These are phyloP conservation scores for Petunia secreta DNA, from an alignment of 257 asterid species.

Conservation along the genomic window DNA sequence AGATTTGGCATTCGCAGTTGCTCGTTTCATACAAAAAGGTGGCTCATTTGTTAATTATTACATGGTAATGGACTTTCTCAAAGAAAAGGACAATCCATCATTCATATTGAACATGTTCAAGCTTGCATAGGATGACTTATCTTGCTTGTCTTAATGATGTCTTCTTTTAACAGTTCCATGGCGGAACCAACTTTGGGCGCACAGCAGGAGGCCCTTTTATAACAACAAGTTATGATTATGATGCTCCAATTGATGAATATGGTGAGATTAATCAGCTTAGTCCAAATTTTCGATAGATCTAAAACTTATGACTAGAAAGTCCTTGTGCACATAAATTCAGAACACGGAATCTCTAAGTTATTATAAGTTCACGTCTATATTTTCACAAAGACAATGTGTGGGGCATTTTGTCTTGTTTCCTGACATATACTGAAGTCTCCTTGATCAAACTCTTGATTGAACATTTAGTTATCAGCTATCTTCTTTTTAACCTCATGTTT, in stretches of 20 bases:
- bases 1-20: slow-evolving; percentile 78
- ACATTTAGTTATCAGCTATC: neutral
- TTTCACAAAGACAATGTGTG: neutral
- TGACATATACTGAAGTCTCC: slow-evolving; percentile 8
- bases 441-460: neutral
- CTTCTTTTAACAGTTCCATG: slow-evolving; percentile 55
- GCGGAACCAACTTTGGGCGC: slow-evolving; percentile 82
- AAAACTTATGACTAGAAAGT: neutral
- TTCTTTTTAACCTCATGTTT: neutral
- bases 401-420: neutral
- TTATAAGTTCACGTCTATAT: neutral
- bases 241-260: slow-evolving; percentile 78
- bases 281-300: neutral
- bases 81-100: neutral
- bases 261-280: slow-evolving; percentile 40
- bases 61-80: slow-evolving; percentile 50
- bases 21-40: slow-evolving; percentile 62
- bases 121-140: neutral
- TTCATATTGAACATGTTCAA: neutral
- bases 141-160: neutral
- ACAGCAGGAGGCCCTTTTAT: slow-evolving; percentile 77
- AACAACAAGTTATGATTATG: slow-evolving; percentile 74
- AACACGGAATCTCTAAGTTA: neutral
- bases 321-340: neutral
- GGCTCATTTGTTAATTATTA: slow-evolving; percentile 70